Conservation (phyloP, 768 basidiomycete genomes). For the Mycena amicta region DNA sequence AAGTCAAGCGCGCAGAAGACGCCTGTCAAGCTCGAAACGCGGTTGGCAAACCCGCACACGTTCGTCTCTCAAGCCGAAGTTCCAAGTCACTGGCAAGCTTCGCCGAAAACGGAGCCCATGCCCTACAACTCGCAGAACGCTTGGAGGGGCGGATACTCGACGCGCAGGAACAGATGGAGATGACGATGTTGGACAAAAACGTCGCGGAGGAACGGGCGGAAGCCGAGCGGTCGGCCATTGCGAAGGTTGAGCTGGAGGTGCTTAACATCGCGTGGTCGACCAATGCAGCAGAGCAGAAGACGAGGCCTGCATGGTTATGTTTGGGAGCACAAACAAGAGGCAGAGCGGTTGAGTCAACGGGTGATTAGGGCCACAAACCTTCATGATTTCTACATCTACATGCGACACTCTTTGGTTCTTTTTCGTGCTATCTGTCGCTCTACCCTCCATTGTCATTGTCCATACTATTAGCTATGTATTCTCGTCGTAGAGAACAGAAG, state of each 20-base stretch:
- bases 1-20: slow-evolving; percentile 86
- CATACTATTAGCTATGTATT: too few relatives aligned
- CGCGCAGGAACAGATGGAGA: slow-evolving; percentile 87
- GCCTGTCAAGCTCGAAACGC: slow-evolving; percentile 81
- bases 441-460: too few relatives aligned
- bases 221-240: slow-evolving; percentile 71
- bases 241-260: slow-evolving; percentile 84
- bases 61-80: slow-evolving; percentile 86
- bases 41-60: slow-evolving; percentile 79
- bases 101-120: too few relatives aligned
- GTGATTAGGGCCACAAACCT: not conserved
- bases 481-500: too few relatives aligned
- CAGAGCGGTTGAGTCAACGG: not conserved
- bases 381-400: too few relatives aligned
- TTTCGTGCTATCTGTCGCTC: too few relatives aligned
- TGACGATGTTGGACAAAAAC: slow-evolving; percentile 94
- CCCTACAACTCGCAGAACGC: slow-evolving; percentile 71
- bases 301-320: not conserved
- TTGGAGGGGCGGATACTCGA: slow-evolving; percentile 74
- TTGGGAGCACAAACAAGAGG: not conserved
- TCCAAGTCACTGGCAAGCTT: too few relatives aligned
- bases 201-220: slow-evolving; percentile 94
- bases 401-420: too few relatives aligned
- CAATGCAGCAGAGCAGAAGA: not conserved
- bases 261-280: slow-evolving; percentile 40